Base-by-base conservation (phyloP, 2,329 filamentous ascomycete genomes). In the Dothidotthia symphoricarpi region DNA sequence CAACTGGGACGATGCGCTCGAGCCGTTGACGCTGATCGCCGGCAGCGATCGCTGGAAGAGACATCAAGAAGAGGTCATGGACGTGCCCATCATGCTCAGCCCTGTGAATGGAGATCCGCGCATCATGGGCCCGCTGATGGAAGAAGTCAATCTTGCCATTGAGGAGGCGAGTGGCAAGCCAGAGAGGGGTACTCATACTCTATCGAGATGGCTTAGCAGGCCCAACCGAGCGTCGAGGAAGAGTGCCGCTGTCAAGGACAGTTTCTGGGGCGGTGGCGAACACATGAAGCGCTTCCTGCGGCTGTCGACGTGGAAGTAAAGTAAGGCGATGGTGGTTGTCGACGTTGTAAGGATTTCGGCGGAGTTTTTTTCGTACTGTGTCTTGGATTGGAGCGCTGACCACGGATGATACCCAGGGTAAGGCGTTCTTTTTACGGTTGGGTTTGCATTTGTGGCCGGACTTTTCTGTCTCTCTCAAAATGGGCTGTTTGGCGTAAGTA, bases 1-100 rank as follows among this genome's bases (percentile, higher is more conserved):
- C 17, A 83, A 75, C 40, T 95, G 88, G 88, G 85, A 93, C 41
- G 83, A 89, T 19, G 88, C 87, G 0, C 76, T 95, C n/a, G 79
- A 81, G 26, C 85, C 86, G 2, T 70, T 94, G 39, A 80, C 77
- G 16, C 50, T 57, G 57, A 73, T 58, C 32, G 62, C 63, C 9
- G 59, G 66, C 34, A 55, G 57, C 63, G 67, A 71, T 46, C 68
- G 51, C 12, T 68, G 65, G 65, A 67, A 67, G 51, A 41, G 47
- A 61, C 55, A 72, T 63, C 46, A 69, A 51, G 47, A 65, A 34
- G 66, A 68, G 39, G 59, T 67, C 34, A 69, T 69, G 66, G 66
- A 69, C 36, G 66, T 68, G 14, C 66, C 66, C 0, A 59, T 69
- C 25, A 61, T 69, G 41, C 53, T 68, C 1, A 56, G 47, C 14